Evolutionary conservation across 192 early-diverging fungal genomes (phyloP), one percentile per base, ranked within the genome.

Genomic region (Coemansia sp.): DNA sequence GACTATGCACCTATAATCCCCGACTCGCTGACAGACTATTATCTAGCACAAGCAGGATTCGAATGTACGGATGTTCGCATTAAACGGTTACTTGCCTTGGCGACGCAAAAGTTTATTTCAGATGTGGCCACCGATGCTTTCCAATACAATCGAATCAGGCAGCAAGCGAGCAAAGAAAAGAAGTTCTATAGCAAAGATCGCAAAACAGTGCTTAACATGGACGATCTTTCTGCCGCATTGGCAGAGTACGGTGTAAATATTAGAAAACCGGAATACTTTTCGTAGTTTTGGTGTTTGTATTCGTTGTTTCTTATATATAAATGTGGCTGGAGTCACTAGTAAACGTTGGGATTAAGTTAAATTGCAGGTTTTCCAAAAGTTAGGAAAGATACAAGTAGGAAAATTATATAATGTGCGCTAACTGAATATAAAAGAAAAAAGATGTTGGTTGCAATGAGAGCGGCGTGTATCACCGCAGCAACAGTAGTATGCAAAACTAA

Each of bases 1-100:
- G 62, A 56, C 60, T 83, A 83, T 38, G 71, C 71, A 11, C 80
- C 96, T 1, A 88, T 96, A 56, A 95, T 95, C 53, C 95, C 95
- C 42, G 96, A 97, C 68, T 90, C 92, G 26, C 90, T 97, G 12
- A 95, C 94, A 11, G 95, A 99, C 71, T 95, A 99, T 72, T 95
- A 95, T 69, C 72, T 92, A 2, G 79, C 87, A 15, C 80, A 85
- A 49, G 87, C 88, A 0, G 90, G 90, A 12, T 89, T 92, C 38
- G 87, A 90, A 54, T 89, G 86, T 70, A 84, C 84, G 23, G 90
- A 91, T 59, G 84, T 89, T 32, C 82, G 89, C 8, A 84, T 90
- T 73, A 89, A 88, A 77, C 80, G 88, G 37, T 77, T 87, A 67
- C 85, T 92, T 18, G 91, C 87, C 16, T 82, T 92, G 56, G 92